Percentiles rank a stretch among this genome's conserved stretches.
Evolutionary conservation across 768 basidiomycete genomes (phyloP).

Genomic region (Galerina marginata): DNA sequence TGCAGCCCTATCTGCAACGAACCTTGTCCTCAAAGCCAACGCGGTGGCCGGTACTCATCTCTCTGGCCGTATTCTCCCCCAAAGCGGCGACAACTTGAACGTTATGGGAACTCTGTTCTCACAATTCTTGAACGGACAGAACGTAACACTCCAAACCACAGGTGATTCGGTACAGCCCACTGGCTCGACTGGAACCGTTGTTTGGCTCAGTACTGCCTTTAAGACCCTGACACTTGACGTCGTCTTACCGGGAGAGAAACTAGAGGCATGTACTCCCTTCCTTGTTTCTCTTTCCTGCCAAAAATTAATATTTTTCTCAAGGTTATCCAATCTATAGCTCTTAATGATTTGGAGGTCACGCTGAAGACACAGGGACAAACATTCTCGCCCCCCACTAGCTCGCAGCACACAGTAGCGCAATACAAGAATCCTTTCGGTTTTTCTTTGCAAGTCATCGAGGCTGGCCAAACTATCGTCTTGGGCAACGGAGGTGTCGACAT

Average conservation of each 20-base stretch:
- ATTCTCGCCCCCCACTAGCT: slow-evolving; percentile 65
- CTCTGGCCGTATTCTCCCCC: slow-evolving; percentile 67
- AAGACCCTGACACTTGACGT: slow-evolving; percentile 67
- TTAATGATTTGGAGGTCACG: slow-evolving; percentile 60
- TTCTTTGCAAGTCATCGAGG: slow-evolving; percentile 64
- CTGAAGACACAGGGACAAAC: slow-evolving; percentile 58
- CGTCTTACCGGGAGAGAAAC: slow-evolving; percentile 64
- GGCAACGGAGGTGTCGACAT: slow-evolving; percentile 51
- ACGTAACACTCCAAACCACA: slow-evolving; percentile 62
- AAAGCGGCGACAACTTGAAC: slow-evolving; percentile 57
- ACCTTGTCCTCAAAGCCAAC: slow-evolving; percentile 56
- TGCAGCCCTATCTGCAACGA: slow-evolving; percentile 55
- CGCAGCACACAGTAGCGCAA: slow-evolving; percentile 55
- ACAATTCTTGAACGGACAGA: slow-evolving; percentile 64
- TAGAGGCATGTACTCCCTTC: slow-evolving; percentile 37
- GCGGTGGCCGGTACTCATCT: slow-evolving; percentile 56
- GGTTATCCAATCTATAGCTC: slow-evolving; percentile 67
- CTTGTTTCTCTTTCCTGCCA: background rate
- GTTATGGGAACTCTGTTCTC: slow-evolving; percentile 69
- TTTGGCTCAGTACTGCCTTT: slow-evolving; percentile 75
- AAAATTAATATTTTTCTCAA: slow-evolving; percentile 22
- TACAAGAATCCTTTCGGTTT: slow-evolving; percentile 83
- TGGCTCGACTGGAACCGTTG: slow-evolving; percentile 54
- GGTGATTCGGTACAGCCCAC: slow-evolving; percentile 67
- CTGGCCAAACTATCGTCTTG: slow-evolving; percentile 60